Base-by-base conservation (phyloP, 805 yeast species). In the Wickerhamomyces alni region DNA sequence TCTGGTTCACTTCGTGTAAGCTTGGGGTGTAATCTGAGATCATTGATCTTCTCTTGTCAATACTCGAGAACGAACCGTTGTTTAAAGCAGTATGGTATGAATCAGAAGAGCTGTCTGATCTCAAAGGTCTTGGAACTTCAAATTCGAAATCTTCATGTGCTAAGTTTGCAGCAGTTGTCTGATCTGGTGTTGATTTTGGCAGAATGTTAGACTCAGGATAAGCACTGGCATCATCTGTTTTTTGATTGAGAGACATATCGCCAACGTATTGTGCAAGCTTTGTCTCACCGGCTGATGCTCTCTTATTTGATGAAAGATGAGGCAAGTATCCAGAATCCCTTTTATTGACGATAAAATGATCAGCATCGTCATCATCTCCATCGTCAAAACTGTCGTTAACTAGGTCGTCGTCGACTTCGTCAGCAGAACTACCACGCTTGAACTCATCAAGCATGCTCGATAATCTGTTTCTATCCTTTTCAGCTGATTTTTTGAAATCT, bases 1-100 rank as follows among this genome's bases (percentile, higher is more conserved):
- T 48, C 16, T 43, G 36, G n/a, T 48, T 42, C 1, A 43, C 60
- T 31, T 54, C 58, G 17, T 54, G 59, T 27, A 55, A 50, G 16
- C 50, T 41, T 15, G 53, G 50, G 1, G 56, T 45, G 38, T 55
- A 55, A 30, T 55, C 60, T 4, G 60, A 55, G 27, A 51, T 39
- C 15, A 48, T 34, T 1, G 60, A 55, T 29, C 39, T 36, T 47
- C 58, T 51, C 28, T 45, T 44, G 5, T 19, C 36, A 16, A 22
- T 15, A 18, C 21, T n/a, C 17, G 30, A 29, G 8, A 31, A 24
- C 4, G 30, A 30, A 10, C 12, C 11, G 27, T 10, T 16, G 16
- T 9, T 33, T 26, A 17, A 11, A 9, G 13, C 17, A 5, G 15
- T 19, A 33, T 16, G 35, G 27, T 21, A 30, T 33, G 22, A 39